These are phyloP conservation scores for Penicillium cosmopolitanum DNA, from an alignment of 495 filamentous ascomycete genomes.

Conservation along the genomic window DNA sequence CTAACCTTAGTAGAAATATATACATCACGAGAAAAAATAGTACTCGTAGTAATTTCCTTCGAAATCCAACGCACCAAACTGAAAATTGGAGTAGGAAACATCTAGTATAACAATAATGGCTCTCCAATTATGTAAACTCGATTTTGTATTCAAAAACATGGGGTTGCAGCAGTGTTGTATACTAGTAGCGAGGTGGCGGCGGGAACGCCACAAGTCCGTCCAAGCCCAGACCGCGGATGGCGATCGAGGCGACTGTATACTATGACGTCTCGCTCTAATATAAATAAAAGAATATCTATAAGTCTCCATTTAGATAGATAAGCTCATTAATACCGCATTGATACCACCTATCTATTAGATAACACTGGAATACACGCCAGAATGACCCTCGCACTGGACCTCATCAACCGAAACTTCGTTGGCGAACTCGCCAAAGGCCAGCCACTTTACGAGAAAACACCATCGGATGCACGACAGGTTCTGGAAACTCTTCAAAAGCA, in stretches of 20 bases:
- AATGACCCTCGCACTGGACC: conserved; percentile 4
- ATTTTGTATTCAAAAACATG: no score
- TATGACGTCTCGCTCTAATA: neutral
- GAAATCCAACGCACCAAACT: no score
- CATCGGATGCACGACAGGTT: conserved; percentile 2
- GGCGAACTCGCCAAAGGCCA: conserved; percentile 6
- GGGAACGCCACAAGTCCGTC: neutral
- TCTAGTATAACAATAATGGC: no score
- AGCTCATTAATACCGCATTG: no score
- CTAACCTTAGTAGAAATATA: no score
- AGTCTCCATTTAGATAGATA: neutral
- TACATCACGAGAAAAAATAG: no score
- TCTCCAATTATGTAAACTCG: no score
- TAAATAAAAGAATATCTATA: neutral
- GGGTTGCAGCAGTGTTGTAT: no score
- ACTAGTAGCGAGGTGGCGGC: neutral
- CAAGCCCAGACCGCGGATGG: neutral
- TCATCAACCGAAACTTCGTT: conserved; percentile 4
- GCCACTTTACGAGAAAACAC: conserved; percentile 6
- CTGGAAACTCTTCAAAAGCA: conserved; percentile 5
- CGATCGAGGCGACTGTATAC: neutral
- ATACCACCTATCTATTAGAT: neutral
- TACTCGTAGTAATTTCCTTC: no score
- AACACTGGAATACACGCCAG: neutral
- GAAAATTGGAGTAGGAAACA: no score